Evolutionary conservation across 148 eudicot genomes (phyloP).

Genomic region (Dysphania ambrosioides): DNA sequence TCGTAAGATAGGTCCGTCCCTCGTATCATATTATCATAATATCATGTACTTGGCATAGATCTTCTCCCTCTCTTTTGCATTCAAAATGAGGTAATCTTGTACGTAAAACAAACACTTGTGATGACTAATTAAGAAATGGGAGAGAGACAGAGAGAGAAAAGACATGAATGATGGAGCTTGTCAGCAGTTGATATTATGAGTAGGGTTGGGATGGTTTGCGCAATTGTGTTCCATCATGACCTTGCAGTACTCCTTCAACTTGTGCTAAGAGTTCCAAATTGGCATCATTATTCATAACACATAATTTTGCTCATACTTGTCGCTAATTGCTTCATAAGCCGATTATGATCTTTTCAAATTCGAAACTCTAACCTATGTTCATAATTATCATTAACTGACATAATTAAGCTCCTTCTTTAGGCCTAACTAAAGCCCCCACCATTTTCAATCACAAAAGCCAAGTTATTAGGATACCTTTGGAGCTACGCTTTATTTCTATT

Average conservation of each 20-base stretch:
- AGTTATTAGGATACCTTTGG: too few species aligned
- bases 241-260: slow-evolving; percentile 8
- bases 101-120: too few species aligned
- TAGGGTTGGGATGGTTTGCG: neutral
- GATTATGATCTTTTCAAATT: neutral
- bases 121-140: neutral
- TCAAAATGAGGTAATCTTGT: neutral
- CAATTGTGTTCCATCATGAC: slow-evolving; percentile 8
- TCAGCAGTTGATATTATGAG: slow-evolving; percentile 9
- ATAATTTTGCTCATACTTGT: slow-evolving; percentile 10
- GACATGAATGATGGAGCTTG: neutral
- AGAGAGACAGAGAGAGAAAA: neutral
- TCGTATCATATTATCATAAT: neutral
- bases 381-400: neutral
- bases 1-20: too few species aligned
- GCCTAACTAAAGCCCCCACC: neutral
- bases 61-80: neutral
- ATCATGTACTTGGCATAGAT: neutral
- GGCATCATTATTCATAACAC: slow-evolving; percentile 11
- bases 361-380: neutral
- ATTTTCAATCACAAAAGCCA: neutral
- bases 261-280: slow-evolving; percentile 4
- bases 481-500: too few species aligned
- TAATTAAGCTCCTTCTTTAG: neutral
- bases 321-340: neutral